These are phyloP conservation scores for Tephrocybe sp. DNA, from an alignment of 768 basidiomycete genomes.

Conservation along the genomic window DNA sequence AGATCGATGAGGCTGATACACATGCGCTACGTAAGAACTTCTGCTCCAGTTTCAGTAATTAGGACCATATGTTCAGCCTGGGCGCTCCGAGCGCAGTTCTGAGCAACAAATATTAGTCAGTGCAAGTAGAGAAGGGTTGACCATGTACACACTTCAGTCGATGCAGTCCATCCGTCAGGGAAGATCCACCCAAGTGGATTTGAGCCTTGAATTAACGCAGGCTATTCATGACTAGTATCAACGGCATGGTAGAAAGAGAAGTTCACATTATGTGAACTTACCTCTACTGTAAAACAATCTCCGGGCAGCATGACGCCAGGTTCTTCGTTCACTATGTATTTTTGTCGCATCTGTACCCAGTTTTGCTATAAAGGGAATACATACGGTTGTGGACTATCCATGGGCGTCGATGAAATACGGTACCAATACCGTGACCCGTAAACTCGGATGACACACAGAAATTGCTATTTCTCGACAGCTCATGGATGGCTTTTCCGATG, in stretches of 20 bases:
- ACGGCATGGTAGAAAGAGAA: not conserved
- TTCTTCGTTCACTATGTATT: slow-evolving; percentile 70
- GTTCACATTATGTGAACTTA: slow-evolving; percentile 20
- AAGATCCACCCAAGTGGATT: slow-evolving; percentile 73
- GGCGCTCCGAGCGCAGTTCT: slow-evolving; percentile 82
- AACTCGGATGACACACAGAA: slow-evolving; percentile 73
- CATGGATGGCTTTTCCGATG: slow-evolving; percentile 73
- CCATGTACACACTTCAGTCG: slow-evolving; percentile 61
- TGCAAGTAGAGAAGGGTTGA: not conserved
- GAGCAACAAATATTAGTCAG: not conserved
- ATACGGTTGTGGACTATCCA: slow-evolving; percentile 80
- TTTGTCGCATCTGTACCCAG: not conserved
- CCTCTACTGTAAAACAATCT: slow-evolving; percentile 93
- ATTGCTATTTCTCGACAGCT: slow-evolving; percentile 32
- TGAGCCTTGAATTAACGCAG: slow-evolving; percentile 72
- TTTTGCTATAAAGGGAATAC: slow-evolving; percentile 17
- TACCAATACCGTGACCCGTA: slow-evolving; percentile 86
- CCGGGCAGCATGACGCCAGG: slow-evolving; percentile 81
- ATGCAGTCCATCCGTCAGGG: slow-evolving; percentile 93
- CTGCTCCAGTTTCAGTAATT: slow-evolving; percentile 75
- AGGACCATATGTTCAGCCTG: slow-evolving; percentile 89
- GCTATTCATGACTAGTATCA: slow-evolving; percentile 36
- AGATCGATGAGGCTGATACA: no score
- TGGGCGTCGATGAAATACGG: slow-evolving; percentile 74
- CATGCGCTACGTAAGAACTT: slow-evolving; percentile 70